Conservation (phyloP, 2,329 filamentous ascomycete genomes). For the Ambrosiella beaveri region DNA sequence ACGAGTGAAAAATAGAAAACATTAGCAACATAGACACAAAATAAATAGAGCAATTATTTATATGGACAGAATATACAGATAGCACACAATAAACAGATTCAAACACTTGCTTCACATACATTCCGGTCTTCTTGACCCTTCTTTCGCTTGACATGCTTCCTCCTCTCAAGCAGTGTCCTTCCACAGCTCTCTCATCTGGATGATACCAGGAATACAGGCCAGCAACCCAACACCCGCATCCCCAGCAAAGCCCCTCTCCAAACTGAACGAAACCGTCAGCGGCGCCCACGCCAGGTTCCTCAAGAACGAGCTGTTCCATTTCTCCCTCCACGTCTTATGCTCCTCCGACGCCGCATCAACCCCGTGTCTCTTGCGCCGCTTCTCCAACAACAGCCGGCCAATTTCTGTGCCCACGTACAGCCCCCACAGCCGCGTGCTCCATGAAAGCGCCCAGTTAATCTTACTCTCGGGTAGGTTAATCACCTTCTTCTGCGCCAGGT, state of each 20-base stretch:
- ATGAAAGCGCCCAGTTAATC: conserved; percentile 44
- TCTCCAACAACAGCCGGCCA: conserved; percentile 39
- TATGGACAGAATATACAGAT: neutral
- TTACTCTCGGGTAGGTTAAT: conserved; percentile 39
- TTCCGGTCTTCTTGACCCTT: neutral
- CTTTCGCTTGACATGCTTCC: neutral
- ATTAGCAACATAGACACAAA: neutral
- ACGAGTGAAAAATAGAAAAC: neutral
- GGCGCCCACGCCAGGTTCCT: conserved; percentile 64
- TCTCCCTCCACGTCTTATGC: conserved; percentile 28
- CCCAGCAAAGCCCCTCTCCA: conserved; percentile 37
- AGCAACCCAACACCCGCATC: conserved; percentile 21
- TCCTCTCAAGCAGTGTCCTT: conserved; percentile 17
- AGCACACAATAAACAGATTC: neutral
- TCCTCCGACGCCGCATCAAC: conserved; percentile 21
- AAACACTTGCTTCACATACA: neutral
- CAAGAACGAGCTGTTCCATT: conserved; percentile 50
- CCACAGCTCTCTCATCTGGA: conserved; percentile 26
- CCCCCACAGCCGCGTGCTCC: conserved; percentile 68
- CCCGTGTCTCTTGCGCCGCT: conserved; percentile 21
- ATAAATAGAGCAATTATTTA: too few species aligned
- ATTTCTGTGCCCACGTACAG: conserved; percentile 63
- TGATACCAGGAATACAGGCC: conserved; percentile 22
- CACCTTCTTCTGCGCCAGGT: conserved; percentile 56
- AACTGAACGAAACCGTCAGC: conserved; percentile 68